Evolutionary conservation across 2,329 filamentous ascomycete species (phyloP).

Genomic region (Penicillium sumatraense): DNA sequence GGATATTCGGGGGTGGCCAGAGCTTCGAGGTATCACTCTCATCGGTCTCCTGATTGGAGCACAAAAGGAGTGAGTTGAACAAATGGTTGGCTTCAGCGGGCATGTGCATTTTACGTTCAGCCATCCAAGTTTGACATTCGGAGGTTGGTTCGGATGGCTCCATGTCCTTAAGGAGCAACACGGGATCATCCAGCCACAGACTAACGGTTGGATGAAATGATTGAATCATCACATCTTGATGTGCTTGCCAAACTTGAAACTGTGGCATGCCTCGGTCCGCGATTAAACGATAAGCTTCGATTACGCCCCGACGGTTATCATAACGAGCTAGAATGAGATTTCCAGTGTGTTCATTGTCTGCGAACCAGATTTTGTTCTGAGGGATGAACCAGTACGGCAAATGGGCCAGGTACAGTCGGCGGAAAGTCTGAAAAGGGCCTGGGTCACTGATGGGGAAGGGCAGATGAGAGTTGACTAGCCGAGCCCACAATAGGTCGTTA

Average conservation of each 20-base stretch:
- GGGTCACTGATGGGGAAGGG: constrained; percentile 61
- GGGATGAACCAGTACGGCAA: constrained; percentile 85
- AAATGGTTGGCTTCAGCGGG: constrained; percentile 56
- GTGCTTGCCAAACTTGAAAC: constrained; percentile 67
- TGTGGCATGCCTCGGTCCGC: constrained; percentile 63
- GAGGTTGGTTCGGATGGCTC: constrained; percentile 26
- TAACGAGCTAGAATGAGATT: constrained; percentile 78
- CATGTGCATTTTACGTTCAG: constrained; percentile 61
- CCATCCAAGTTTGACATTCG: constrained; percentile 21
- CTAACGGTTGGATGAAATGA: constrained; percentile 71
- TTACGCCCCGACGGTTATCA: constrained; percentile 71
- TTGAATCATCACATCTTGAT: constrained; percentile 70
- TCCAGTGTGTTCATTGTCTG: constrained; percentile 73
- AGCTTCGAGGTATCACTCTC: constrained; percentile 50
- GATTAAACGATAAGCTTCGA: constrained; percentile 78
- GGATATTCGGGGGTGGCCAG: constrained; percentile 78
- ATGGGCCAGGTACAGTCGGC: constrained; percentile 73
- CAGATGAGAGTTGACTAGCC: constrained; percentile 70
- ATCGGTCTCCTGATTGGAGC: constrained; percentile 54
- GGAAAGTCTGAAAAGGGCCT: constrained; percentile 66
- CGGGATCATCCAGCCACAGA: constrained; percentile 75
- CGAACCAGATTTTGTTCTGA: constrained; percentile 82
- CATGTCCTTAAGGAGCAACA: constrained; percentile 60
- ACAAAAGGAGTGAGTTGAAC: constrained; percentile 71
- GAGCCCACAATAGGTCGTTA: constrained; percentile 74